phyloP scores from a whole-genome alignment of 2,329 filamentous ascomycete genomes.

The Pseudopithomyces maydicus region DNA sequence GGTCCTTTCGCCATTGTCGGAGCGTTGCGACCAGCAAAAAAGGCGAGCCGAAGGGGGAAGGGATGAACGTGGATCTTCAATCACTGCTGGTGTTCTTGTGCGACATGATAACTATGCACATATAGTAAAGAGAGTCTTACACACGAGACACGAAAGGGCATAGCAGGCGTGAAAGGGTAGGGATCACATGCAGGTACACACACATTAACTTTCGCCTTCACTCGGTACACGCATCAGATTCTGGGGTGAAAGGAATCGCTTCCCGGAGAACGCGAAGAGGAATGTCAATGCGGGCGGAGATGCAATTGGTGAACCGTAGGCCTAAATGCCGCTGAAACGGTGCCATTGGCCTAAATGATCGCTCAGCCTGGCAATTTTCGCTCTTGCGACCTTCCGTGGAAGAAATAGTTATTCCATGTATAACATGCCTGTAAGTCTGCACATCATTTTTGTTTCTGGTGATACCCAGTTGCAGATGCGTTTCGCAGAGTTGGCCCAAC shows the following conservation, averaged over 20 bases:
- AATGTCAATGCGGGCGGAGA: no score
- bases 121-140: background rate
- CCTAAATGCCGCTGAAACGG: no score
- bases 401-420: no score
- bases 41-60: background rate
- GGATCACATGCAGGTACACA: background rate
- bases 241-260: background rate
- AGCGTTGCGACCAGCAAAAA: background rate
- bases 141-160: background rate
- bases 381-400: no score
- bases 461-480: no score
- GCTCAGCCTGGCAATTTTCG: no score
- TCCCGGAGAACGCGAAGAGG: no score
- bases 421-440: no score
- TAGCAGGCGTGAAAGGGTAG: background rate
- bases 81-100: background rate
- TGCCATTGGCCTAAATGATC: no score
- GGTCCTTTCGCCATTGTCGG: background rate
- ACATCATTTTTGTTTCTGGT: no score
- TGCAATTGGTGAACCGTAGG: no score
- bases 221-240: background rate
- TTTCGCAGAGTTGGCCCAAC: no score
- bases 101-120: background rate
- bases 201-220: background rate
- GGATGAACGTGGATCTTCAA: background rate